These are phyloP conservation scores for Dictyostelium capitatum DNA, from an alignment of 78 protist genomes.

Conservation along the genomic window DNA sequence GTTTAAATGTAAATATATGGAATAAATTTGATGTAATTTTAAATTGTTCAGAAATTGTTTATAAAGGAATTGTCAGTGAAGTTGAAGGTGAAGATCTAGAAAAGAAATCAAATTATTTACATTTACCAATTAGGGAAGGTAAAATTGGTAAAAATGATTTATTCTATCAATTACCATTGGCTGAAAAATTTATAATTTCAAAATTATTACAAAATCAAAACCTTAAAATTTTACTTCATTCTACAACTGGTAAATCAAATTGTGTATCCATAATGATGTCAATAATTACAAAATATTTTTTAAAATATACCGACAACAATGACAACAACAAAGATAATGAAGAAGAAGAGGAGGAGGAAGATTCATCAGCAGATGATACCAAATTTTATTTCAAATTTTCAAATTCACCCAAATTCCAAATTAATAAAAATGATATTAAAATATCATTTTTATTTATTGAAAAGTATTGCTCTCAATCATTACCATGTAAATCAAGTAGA, in stretches of 20 bases:
- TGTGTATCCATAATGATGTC: slow-evolving; percentile 34
- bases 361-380: background rate
- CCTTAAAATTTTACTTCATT: slow-evolving; percentile 35
- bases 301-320: background rate
- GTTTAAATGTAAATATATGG: slow-evolving; percentile 12
- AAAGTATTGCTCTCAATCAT: slow-evolving; percentile 30
- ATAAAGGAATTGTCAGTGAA: slow-evolving; percentile 2
- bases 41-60: slow-evolving; percentile 13
- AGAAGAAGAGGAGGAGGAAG: background rate
- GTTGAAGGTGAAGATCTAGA: background rate
- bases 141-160: slow-evolving; percentile 45
- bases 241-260: slow-evolving; percentile 33
- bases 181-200: slow-evolving; percentile 1
- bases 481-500: slow-evolving; percentile 52
- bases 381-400: slow-evolving; percentile 8
- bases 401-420: background rate
- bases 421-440: slow-evolving; percentile 29
- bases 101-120: slow-evolving; percentile 1
- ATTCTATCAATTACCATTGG: background rate
- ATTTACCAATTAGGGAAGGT: slow-evolving; percentile 47
- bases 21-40: slow-evolving; percentile 35
- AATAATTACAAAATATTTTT: slow-evolving; percentile 31
- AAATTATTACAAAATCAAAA: background rate
- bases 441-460: slow-evolving; percentile 48
- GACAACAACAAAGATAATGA: background rate